phyloP scores from a whole-genome alignment of 2,329 filamentous ascomycete genomes.

The Fusarium metavorans region DNA sequence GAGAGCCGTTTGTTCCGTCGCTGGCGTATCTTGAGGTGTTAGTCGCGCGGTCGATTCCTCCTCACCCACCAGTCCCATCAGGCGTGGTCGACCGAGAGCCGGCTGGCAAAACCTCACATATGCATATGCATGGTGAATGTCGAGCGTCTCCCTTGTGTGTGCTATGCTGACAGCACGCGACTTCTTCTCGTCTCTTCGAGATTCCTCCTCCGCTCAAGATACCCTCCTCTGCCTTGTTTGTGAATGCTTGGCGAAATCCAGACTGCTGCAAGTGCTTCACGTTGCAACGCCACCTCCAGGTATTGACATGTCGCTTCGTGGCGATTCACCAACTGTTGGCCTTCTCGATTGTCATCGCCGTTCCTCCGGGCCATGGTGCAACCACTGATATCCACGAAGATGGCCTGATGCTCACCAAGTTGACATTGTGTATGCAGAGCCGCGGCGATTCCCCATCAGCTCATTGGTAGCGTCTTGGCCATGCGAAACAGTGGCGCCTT shows the following conservation, averaged over 20 bases:
- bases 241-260: constrained; percentile 18
- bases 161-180: constrained; percentile 12
- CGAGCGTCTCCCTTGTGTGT: constrained; percentile 9
- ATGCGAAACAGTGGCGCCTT: constrained; percentile 18
- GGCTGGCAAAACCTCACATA: constrained; percentile 5
- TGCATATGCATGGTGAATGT: constrained; percentile 31
- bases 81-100: constrained; percentile 5
- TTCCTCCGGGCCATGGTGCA: constrained; percentile 1
- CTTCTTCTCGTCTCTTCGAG: neutral
- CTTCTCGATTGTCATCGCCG: constrained; percentile 11
- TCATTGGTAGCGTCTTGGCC: constrained; percentile 30
- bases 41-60: neutral
- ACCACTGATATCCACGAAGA: constrained; percentile 10
- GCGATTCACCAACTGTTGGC: constrained; percentile 6
- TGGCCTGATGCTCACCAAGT: constrained; percentile 39
- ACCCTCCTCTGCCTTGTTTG: constrained; percentile 8
- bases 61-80: constrained; percentile 5
- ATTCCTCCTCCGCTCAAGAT: constrained; percentile 2
- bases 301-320: constrained; percentile 5
- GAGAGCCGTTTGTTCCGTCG: constrained; percentile 4
- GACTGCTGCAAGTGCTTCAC: constrained; percentile 17
- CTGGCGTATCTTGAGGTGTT: constrained; percentile 2
- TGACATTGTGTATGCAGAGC: constrained; percentile 9
- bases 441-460: constrained; percentile 14
- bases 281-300: constrained; percentile 1